Evolutionary conservation across 2,329 filamentous ascomycete species (phyloP), one percentile per base, ranked within the genome.

Genomic region (Teratosphaeriaceae sp.): DNA sequence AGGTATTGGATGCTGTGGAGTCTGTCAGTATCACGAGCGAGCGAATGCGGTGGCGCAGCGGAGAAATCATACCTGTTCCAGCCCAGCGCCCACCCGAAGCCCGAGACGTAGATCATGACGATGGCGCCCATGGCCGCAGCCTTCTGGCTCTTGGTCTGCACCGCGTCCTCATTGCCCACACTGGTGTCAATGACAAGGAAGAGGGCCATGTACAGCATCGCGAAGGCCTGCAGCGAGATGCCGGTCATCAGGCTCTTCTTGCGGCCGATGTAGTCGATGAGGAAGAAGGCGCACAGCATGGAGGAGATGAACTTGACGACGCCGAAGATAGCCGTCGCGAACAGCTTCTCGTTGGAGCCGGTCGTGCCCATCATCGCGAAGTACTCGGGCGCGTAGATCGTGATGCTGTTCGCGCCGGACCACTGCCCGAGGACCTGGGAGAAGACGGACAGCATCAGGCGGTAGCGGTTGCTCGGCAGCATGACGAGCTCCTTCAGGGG

Each of bases 261-360:
- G 45, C 85, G 80, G 3, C 85, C 85, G 50, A 89, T 80, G 42
- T 84, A 79, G 53, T 89, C 85, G 50, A 89, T 84, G 7, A 89
- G 74, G 73, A 89, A 87, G 40, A 88, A 72, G 0, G 85, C 84
- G 60, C 84, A 89, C 29, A 78, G 51, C 23, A 88, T 59, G 12
- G 82, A 78, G 0, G 81, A 74, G 5, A 77, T 60, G 42, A 89
- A 76, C 58, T 89, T 89, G 53, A 88, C 72, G 40, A 88, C 75
- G 33, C 85, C 85, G 42, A 89, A 88, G 39, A 90, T 78, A 3
- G 78, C 84, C 0, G 83, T 88, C 12, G 85, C 77, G 27, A 88
- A 78, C 0, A 88, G 75, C 42, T 79, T 79, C 61, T 87, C 81
- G 34, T 80, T 74, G 34, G 74, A 73, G 6, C 84, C 84, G 1